phyloP scores from a whole-genome alignment of 148 eudicot genomes.

The Pouteria glomerata region DNA sequence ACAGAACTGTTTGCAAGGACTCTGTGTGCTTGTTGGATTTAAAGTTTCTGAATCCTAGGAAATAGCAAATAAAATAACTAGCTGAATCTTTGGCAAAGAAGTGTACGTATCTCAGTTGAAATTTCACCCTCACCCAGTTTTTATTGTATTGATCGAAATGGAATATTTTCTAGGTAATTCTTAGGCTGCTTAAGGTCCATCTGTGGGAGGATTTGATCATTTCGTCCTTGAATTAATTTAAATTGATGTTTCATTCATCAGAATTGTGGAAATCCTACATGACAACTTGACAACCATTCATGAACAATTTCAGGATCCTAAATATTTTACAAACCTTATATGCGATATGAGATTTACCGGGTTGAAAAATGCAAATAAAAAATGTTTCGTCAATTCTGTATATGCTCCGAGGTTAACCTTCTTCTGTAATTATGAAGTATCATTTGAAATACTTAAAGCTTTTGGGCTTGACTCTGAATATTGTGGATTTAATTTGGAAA shows the following conservation, averaged over 20 bases:
- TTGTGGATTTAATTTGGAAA: neutral
- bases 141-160: neutral
- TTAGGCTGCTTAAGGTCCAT: no score
- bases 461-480: neutral
- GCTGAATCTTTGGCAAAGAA: neutral
- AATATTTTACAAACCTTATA: neutral
- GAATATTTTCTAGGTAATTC: no score
- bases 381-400: neutral
- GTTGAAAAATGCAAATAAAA: neutral
- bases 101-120: no score
- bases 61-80: neutral
- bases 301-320: neutral
- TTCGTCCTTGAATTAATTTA: neutral
- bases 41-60: neutral
- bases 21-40: neutral
- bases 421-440: neutral
- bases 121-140: no score
- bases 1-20: no score
- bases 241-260: neutral
- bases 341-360: neutral
- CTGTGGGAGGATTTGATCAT: no score
- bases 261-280: neutral
- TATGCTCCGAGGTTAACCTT: neutral
- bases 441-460: neutral
- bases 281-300: neutral